phyloP scores from a whole-genome alignment of 2,329 filamentous ascomycete genomes.

The Dactylellina parvicollis region DNA sequence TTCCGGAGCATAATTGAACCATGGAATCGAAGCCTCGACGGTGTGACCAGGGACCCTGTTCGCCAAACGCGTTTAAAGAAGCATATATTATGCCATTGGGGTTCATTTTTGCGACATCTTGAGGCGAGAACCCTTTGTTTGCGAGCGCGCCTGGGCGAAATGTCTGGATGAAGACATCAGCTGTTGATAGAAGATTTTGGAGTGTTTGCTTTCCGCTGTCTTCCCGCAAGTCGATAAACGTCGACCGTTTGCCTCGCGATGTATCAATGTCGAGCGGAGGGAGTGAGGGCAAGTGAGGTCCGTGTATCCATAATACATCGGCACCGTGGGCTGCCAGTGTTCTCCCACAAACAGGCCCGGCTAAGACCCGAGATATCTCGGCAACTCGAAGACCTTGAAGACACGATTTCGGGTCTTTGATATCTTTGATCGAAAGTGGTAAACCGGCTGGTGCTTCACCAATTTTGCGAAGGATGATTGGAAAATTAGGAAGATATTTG shows the following conservation, averaged over 20 bases:
- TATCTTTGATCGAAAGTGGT: constrained; percentile 54
- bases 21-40: constrained; percentile 69
- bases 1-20: constrained; percentile 68
- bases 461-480: constrained; percentile 63
- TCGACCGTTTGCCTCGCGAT: constrained; percentile 61
- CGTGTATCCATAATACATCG: constrained; percentile 62
- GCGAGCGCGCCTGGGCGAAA: constrained; percentile 66
- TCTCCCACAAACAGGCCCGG: constrained; percentile 61
- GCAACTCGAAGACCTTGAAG: constrained; percentile 62
- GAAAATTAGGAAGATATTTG: constrained; percentile 63
- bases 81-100: constrained; percentile 65
- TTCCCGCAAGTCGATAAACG: constrained; percentile 60
- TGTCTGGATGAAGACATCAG: constrained; percentile 64
- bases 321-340: constrained; percentile 62
- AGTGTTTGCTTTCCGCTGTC: constrained; percentile 58
- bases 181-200: constrained; percentile 59
- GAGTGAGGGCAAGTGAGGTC: constrained; percentile 60
- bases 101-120: constrained; percentile 61
- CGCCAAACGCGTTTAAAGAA: constrained; percentile 67
- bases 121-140: constrained; percentile 62
- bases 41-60: constrained; percentile 63
- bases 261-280: constrained; percentile 61
- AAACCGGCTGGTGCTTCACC: constrained; percentile 50
- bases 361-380: constrained; percentile 62
- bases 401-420: constrained; percentile 55